Evolutionary conservation across 106 monocot species (phyloP).

Genomic region (Allium fistulosum): DNA sequence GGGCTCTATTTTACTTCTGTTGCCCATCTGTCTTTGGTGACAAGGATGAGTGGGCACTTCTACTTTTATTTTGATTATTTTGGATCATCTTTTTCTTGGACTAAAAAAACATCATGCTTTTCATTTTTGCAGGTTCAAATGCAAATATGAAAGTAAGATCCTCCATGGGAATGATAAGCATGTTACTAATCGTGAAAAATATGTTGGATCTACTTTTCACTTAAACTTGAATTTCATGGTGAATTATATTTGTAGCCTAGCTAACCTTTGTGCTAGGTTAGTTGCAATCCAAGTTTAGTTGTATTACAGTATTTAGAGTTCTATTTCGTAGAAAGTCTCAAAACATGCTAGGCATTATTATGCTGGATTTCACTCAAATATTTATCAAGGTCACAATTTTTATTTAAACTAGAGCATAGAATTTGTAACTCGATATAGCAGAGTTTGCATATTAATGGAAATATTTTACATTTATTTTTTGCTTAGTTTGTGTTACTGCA

Average conservation of each 20-base stretch:
- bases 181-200: slow-evolving; percentile 80
- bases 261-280: not conserved
- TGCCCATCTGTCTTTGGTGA: slow-evolving; percentile 87
- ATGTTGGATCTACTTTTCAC: slow-evolving; percentile 68
- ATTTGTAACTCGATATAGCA: too few relatives aligned
- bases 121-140: slow-evolving; percentile 64
- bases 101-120: not conserved
- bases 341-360: too few relatives aligned
- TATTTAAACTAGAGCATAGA: too few relatives aligned
- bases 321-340: too few relatives aligned
- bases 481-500: too few relatives aligned
- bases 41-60: slow-evolving; percentile 61
- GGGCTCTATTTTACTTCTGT: slow-evolving; percentile 94
- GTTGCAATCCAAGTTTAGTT: too few relatives aligned
- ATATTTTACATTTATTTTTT: too few relatives aligned
- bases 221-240: too few relatives aligned
- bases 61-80: not conserved
- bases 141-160: slow-evolving; percentile 70
- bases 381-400: too few relatives aligned
- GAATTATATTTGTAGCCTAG: slow-evolving; percentile 3
- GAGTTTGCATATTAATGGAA: too few relatives aligned
- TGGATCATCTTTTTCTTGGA: not conserved
- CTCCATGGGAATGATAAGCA: slow-evolving; percentile 88
- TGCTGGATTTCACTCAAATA: too few relatives aligned
- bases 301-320: too few relatives aligned